Evolutionary conservation across 257 asterid species (phyloP).

Genomic region (Phtheirospermum japonicum): DNA sequence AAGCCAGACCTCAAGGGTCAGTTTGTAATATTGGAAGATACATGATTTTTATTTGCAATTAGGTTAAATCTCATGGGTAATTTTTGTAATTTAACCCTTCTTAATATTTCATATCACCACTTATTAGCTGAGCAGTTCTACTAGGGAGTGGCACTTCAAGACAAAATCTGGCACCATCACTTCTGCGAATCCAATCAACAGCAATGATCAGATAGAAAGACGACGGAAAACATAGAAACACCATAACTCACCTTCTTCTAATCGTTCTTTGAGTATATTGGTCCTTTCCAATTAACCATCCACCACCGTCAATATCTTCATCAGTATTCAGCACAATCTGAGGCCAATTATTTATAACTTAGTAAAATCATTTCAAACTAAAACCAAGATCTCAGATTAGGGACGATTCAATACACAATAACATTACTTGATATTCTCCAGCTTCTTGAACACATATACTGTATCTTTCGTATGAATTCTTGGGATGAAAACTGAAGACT

Average conservation of each 20-base stretch:
- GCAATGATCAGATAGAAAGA: conserved; percentile 19
- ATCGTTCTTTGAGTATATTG: conserved; percentile 64
- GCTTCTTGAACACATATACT: conserved; percentile 93
- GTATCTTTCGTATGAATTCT: conserved; percentile 61
- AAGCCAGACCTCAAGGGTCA: background rate
- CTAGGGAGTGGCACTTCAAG: conserved; percentile 78
- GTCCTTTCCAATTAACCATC: conserved; percentile 54
- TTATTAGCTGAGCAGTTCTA: conserved; percentile 85
- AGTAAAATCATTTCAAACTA: conserved; percentile 13
- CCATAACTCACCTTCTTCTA: conserved; percentile 52
- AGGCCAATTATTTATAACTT: conserved; percentile 25
- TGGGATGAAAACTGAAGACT: conserved; percentile 85
- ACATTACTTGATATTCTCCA: conserved; percentile 86
- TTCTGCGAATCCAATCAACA: conserved; percentile 44
- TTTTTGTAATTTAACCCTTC: background rate
- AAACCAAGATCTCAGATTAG: background rate
- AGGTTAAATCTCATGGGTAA: background rate
- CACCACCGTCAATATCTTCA: conserved; percentile 79
- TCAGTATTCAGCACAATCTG: conserved; percentile 81
- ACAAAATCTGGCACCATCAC: conserved; percentile 70
- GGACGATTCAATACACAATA: conserved; percentile 25
- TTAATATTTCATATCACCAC: conserved; percentile 4
- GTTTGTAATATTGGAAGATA: background rate
- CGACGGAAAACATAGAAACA: conserved; percentile 4
- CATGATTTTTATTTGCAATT: background rate